Base-by-base conservation (phyloP, 257 asterid genomes). In the Linaria vulgaris region DNA sequence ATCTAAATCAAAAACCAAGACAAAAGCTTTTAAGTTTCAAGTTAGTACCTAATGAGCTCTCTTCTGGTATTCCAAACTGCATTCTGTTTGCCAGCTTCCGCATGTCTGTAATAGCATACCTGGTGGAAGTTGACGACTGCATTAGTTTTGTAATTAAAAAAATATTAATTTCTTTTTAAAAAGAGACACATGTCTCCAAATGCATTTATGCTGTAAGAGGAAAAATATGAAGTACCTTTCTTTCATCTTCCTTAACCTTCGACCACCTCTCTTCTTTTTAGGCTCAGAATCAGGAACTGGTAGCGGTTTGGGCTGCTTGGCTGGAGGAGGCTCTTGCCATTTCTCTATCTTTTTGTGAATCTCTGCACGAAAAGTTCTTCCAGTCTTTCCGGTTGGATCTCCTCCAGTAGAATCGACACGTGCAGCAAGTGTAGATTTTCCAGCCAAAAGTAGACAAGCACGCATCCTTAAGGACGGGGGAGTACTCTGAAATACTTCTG, bases 201-300 rank as follows among this genome's bases (percentile, higher is more conserved):
- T 10, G 47, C 27, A 60, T 25, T 23, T 16, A 19, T 54, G 46
- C 59, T 48, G 3, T 34, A 13, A 16, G 13, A 56, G 25, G 24
- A 50, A 70, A 53, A 19, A 27, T 27, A 63, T 13, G 11, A 38
- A 63, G 19, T 60, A 89, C 99, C 99, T 85, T 76, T 92, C 99
- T 82, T 92, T 92, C 97, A 82, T 85, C 88, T 92, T 92, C 70
- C 97, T 88, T 72, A 87, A 80, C 63, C 99, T 81, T 24, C 97
- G 90, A 49, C 99, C 99, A 23, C 99, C 99, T 76, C 99, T 79
- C 82, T 86, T 92, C 83, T 92, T 89, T 73, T 85, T 92, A 34
- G 99, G 99, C 81, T 92, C 99, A 1, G 99, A 92, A 74, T 92
- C 99, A 69, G 97, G 99, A 71, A 89, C 99, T 0, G 99, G 97